Conservation (phyloP, 73 alveolate species). For the Diophrys sp. region DNA sequence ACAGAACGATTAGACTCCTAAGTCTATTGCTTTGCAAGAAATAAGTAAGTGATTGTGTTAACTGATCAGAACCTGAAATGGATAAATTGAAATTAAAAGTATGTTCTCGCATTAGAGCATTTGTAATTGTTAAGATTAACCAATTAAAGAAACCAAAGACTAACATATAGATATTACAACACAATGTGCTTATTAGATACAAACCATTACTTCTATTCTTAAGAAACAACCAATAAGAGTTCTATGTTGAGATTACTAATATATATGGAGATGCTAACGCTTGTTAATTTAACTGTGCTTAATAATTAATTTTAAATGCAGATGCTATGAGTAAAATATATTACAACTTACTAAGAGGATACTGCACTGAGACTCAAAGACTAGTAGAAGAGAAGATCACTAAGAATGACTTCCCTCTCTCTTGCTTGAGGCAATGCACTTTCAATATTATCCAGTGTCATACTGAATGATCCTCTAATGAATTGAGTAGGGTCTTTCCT, state of each 20-base stretch:
- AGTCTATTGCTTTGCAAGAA: slow-evolving; percentile 10
- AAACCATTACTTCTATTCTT: slow-evolving; percentile 46
- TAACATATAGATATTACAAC: slow-evolving; percentile 60
- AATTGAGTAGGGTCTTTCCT: no score
- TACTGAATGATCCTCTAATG: no score
- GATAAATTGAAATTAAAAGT: slow-evolving; percentile 60
- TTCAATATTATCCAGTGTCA: no score
- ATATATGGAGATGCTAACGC: slow-evolving; percentile 56
- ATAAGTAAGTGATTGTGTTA: background rate
- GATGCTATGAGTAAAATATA: slow-evolving; percentile 52
- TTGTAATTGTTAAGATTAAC: slow-evolving; percentile 49
- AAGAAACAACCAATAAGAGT: slow-evolving; percentile 47
- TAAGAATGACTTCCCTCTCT: no score
- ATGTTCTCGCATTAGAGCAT: slow-evolving; percentile 38
- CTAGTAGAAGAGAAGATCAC: slow-evolving; percentile 49
- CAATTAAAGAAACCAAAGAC: slow-evolving; percentile 63
- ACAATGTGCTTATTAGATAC: slow-evolving; percentile 48
- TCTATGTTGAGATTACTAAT: slow-evolving; percentile 55
- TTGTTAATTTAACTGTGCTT: no score
- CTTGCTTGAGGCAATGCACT: no score
- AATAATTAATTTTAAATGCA: no score
- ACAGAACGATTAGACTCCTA: background rate
- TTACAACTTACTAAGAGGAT: slow-evolving; percentile 29
- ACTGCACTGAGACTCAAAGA: slow-evolving; percentile 42
- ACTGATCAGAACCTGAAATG: slow-evolving; percentile 52